Conservation (phyloP, 495 filamentous ascomycete genomes). For the Apodospora peruviana region DNA sequence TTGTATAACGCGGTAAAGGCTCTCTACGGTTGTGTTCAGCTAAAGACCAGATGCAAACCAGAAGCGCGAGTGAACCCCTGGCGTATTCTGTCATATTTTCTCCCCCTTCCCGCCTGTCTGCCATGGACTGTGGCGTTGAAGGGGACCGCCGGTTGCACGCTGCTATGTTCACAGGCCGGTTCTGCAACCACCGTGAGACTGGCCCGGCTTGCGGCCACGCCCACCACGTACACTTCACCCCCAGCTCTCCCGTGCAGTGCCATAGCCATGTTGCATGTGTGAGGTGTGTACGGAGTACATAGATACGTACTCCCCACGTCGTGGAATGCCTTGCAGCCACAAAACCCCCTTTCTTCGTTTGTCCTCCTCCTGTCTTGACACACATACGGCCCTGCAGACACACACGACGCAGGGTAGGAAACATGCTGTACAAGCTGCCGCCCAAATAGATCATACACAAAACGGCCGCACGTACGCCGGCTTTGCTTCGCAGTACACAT, state of each 20-base stretch:
- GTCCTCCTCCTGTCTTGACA: conserved; percentile 1
- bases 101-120: too few species aligned
- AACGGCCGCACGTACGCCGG: too few species aligned
- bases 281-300: background rate
- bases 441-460: conserved; percentile 18
- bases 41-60: background rate
- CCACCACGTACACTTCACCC: conserved; percentile 1
- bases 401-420: background rate
- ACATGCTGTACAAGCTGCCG: conserved; percentile 18
- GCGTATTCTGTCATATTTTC: conserved; percentile 3
- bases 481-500: too few species aligned
- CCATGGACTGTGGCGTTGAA: too few species aligned
- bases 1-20: too few species aligned
- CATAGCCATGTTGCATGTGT: background rate
- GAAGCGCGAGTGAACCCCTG: background rate
- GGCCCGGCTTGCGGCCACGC: background rate
- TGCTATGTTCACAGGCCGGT: background rate
- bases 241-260: background rate
- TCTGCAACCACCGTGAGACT: conserved; percentile 2
- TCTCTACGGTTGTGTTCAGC: too few species aligned
- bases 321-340: conserved; percentile 15
- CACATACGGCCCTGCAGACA: background rate
- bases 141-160: conserved; percentile 1
- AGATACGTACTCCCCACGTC: background rate
- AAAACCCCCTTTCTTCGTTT: conserved; percentile 13